These are phyloP conservation scores for Debaryomyces sp. DNA, from an alignment of 1,139 yeast genomes.

Conservation along the genomic window DNA sequence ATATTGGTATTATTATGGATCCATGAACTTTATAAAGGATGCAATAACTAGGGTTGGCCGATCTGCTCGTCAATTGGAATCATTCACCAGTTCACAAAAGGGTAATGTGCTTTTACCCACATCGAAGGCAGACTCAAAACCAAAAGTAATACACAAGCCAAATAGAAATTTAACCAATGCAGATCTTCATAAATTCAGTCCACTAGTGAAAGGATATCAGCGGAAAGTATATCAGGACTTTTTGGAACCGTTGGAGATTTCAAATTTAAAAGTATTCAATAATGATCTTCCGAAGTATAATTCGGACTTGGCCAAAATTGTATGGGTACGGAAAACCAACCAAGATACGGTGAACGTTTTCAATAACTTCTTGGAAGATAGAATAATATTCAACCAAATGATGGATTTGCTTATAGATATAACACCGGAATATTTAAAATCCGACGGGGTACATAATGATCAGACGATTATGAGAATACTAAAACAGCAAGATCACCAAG, in stretches of 20 bases:
- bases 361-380: conserved; percentile 29
- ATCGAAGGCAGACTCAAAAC: not conserved
- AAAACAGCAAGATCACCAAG: conserved; percentile 16
- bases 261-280: conserved; percentile 36
- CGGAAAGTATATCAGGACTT: conserved; percentile 36
- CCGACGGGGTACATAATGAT: conserved; percentile 12
- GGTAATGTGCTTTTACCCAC: not conserved
- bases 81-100: conserved; percentile 10
- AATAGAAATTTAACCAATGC: conserved; percentile 13
- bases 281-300: conserved; percentile 27
- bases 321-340: conserved; percentile 29
- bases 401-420: conserved; percentile 31
- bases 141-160: conserved; percentile 5
- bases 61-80: conserved; percentile 24
- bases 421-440: conserved; percentile 33
- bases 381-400: conserved; percentile 34
- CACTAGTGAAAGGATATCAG: conserved; percentile 22
- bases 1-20: not conserved
- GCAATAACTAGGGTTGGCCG: conserved; percentile 26
- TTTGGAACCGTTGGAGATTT: conserved; percentile 37
- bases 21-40: conserved; percentile 25
- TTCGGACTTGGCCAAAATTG: conserved; percentile 22
- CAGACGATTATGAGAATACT: conserved; percentile 15
- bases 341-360: conserved; percentile 23
- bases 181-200: conserved; percentile 15